phyloP scores from a whole-genome alignment of 768 basidiomycete species.

The Rhizopogon salebrosus region DNA sequence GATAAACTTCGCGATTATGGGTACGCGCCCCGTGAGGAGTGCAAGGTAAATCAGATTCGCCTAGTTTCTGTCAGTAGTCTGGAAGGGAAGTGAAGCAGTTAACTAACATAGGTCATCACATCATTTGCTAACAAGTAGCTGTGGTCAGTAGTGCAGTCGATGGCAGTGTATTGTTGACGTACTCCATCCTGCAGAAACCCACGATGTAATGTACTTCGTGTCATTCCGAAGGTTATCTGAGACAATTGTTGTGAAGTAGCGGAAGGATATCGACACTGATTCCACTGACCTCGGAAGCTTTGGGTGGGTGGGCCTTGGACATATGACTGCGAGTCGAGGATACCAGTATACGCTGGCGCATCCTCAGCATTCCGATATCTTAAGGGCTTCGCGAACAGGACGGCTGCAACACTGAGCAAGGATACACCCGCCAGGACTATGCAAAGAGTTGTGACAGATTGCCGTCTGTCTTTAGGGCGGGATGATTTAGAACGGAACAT shows the following conservation, averaged over 20 bases:
- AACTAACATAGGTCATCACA: slow-evolving; percentile 64
- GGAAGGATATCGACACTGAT: neutral
- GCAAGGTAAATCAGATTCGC: slow-evolving; percentile 57
- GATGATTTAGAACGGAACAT: neutral
- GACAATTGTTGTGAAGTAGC: neutral
- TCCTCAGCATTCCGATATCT: neutral
- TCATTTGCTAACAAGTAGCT: slow-evolving; percentile 52
- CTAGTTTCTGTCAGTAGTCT: slow-evolving; percentile 30
- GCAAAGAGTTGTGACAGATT: neutral
- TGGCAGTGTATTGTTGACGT: slow-evolving; percentile 19
- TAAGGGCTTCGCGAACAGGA: neutral
- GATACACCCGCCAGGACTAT: slow-evolving; percentile 24
- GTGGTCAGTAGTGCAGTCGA: neutral
- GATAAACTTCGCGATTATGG: slow-evolving; percentile 53
- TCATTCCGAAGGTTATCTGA: slow-evolving; percentile 60
- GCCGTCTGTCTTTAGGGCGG: neutral
- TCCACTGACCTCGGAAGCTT: slow-evolving; percentile 47
- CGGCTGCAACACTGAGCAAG: slow-evolving; percentile 14
- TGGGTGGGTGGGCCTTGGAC: slow-evolving; percentile 47
- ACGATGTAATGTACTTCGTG: slow-evolving; percentile 64
- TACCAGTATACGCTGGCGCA: neutral
- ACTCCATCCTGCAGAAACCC: slow-evolving; percentile 79
- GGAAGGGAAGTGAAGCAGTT: neutral
- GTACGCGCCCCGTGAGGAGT: slow-evolving; percentile 52
- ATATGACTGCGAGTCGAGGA: slow-evolving; percentile 5